phyloP scores from a whole-genome alignment of 192 early-diverging fungal genomes.

The Linnemannia schmuckeri region DNA sequence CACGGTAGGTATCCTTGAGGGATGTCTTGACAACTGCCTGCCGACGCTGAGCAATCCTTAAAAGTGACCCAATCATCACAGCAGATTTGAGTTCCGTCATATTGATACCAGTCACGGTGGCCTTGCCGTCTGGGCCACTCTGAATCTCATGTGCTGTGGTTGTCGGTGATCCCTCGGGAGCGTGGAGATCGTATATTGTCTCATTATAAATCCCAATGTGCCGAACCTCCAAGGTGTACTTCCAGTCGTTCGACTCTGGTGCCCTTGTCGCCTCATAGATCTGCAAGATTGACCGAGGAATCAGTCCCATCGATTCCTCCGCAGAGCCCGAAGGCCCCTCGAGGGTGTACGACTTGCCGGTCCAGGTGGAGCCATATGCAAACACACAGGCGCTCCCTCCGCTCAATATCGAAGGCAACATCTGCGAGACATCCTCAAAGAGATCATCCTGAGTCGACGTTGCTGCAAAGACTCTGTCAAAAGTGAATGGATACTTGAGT shows the following conservation, averaged over 20 bases:
- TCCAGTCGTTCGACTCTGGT: background rate
- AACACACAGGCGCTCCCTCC: background rate
- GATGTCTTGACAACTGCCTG: background rate
- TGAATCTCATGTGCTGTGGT: background rate
- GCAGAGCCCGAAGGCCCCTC: background rate
- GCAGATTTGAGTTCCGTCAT: background rate
- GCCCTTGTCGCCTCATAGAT: background rate
- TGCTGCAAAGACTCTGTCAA: conserved; percentile 10
- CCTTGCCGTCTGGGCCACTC: background rate
- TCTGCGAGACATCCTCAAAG: background rate
- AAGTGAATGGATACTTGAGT: conserved; percentile 7
- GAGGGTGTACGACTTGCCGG: conserved; percentile 8
- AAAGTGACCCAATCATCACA: background rate
- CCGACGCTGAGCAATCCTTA: background rate
- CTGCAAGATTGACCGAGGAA: conserved; percentile 1
- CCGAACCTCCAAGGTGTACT: background rate
- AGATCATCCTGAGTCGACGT: background rate
- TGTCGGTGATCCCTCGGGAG: background rate
- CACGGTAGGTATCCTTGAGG: background rate
- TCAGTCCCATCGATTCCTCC: background rate
- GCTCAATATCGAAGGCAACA: background rate
- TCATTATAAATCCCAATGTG: background rate
- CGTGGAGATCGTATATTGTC: background rate
- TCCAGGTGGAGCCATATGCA: background rate
- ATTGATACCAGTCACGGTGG: background rate